Evolutionary conservation across 306 rosid species (phyloP).

Genomic region (Rosa lucieae): DNA sequence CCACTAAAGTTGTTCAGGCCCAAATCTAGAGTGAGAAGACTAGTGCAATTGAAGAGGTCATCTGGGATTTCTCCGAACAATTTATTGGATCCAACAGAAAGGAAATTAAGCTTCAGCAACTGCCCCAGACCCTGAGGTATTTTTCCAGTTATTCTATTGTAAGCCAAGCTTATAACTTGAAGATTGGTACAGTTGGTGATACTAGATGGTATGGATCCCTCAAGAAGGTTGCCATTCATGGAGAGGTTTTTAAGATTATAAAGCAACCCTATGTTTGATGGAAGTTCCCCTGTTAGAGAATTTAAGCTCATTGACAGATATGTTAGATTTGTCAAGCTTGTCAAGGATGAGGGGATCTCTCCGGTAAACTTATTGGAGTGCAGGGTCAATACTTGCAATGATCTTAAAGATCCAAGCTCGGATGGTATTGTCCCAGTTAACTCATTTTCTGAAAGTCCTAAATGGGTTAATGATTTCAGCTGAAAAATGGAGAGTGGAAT

Average conservation of each 20-base stretch:
- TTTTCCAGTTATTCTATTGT: slow-evolving; percentile 53
- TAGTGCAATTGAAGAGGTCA: slow-evolving; percentile 69
- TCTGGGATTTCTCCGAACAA: slow-evolving; percentile 79
- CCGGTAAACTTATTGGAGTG: slow-evolving; percentile 67
- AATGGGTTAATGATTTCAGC: slow-evolving; percentile 53
- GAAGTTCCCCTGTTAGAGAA: slow-evolving; percentile 73
- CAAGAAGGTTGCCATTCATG: slow-evolving; percentile 35
- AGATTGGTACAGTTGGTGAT: slow-evolving; percentile 67
- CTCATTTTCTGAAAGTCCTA: slow-evolving; percentile 61
- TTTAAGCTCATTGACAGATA: slow-evolving; percentile 57
- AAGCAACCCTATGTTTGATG: slow-evolving; percentile 63
- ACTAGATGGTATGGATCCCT: slow-evolving; percentile 66
- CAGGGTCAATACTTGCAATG: slow-evolving; percentile 58
- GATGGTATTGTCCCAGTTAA: slow-evolving; percentile 64
- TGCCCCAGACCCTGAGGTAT: slow-evolving; percentile 66
- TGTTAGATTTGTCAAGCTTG: slow-evolving; percentile 64
- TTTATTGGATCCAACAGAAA: slow-evolving; percentile 47
- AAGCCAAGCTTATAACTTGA: slow-evolving; percentile 40
- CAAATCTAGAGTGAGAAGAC: slow-evolving; percentile 54
- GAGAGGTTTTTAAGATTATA: slow-evolving; percentile 57
- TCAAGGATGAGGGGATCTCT: slow-evolving; percentile 60
- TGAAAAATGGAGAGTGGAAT: slow-evolving; percentile 62
- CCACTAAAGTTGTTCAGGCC: slow-evolving; percentile 51
- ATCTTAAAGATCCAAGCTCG: slow-evolving; percentile 62
- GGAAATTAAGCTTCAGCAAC: slow-evolving; percentile 59